Conservation (phyloP, 441 rosid species). For the Iberis amara region DNA sequence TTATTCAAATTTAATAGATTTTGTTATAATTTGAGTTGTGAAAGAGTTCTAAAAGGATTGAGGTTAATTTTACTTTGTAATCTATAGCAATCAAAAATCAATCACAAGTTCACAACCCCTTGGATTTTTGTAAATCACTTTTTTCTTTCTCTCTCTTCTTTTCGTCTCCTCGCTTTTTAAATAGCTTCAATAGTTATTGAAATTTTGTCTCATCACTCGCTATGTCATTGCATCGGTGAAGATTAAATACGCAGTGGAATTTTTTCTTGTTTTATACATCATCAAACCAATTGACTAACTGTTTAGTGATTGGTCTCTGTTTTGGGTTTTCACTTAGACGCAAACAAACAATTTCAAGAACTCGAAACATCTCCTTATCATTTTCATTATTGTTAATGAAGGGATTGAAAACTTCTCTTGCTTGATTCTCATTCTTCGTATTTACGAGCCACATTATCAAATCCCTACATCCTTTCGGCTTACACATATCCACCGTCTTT, state of each 20-base stretch:
- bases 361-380: constrained; percentile 44
- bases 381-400: constrained; percentile 45
- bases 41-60: too few relatives aligned
- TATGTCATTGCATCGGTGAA: background rate
- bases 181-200: too few relatives aligned
- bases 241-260: constrained; percentile 2
- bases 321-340: constrained; percentile 54
- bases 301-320: constrained; percentile 53
- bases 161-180: too few relatives aligned
- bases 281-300: constrained; percentile 62
- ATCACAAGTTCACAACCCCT: too few relatives aligned
- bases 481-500: constrained; percentile 74
- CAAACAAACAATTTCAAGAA: constrained; percentile 57
- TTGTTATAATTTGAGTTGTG: too few relatives aligned
- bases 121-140: too few relatives aligned
- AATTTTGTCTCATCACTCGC: too few relatives aligned
- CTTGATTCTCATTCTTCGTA: constrained; percentile 53
- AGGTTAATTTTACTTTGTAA: too few relatives aligned
- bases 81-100: too few relatives aligned
- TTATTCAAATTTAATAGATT: too few relatives aligned
- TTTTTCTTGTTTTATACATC: constrained; percentile 23
- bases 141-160: too few relatives aligned
- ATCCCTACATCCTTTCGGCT: constrained; percentile 54
- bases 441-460: constrained; percentile 52
- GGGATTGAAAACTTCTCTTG: constrained; percentile 55